Conservation (phyloP, 108 stramenopile species). For the Cyclostephanos tholiformis region DNA sequence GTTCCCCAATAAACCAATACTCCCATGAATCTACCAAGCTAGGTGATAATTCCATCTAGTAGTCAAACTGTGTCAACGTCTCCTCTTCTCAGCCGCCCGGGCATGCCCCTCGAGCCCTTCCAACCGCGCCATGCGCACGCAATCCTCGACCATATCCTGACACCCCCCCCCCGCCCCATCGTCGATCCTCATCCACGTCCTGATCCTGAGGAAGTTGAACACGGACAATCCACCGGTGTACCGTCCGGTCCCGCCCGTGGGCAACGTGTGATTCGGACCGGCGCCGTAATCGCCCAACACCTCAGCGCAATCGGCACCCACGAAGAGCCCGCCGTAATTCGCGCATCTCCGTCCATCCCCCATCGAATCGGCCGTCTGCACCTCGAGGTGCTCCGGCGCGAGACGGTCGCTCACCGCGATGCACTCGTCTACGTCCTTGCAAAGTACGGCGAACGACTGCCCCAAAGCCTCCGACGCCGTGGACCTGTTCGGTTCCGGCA, state of each 20-base stretch:
- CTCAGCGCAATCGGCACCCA: constrained; percentile 95
- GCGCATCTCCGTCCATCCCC: constrained; percentile 70
- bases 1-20: not conserved
- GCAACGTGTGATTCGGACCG: constrained; percentile 99
- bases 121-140: constrained; percentile 92
- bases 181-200: constrained; percentile 94
- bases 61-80: constrained; percentile 22
- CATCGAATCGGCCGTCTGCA: constrained; percentile 87
- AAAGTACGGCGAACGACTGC: constrained; percentile 84
- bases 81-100: constrained; percentile 92
- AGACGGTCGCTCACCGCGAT: constrained; percentile 83
- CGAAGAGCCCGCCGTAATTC: constrained; percentile 96
- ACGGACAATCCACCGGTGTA: constrained; percentile 98
- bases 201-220: constrained; percentile 95
- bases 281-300: constrained; percentile 99
- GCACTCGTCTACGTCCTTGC: constrained; percentile 84
- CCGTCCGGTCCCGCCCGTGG: constrained; percentile 96
- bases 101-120: constrained; percentile 99
- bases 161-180: constrained; percentile 55
- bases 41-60: too few relatives aligned
- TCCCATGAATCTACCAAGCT: constrained; percentile 3
- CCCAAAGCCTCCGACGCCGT: constrained; percentile 82
- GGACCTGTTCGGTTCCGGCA: constrained; percentile 91
- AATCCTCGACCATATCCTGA: constrained; percentile 89
- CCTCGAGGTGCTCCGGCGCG: constrained; percentile 98